These are phyloP conservation scores for Annulohypoxylon bovei DNA, from an alignment of 495 filamentous ascomycete genomes.

Conservation along the genomic window DNA sequence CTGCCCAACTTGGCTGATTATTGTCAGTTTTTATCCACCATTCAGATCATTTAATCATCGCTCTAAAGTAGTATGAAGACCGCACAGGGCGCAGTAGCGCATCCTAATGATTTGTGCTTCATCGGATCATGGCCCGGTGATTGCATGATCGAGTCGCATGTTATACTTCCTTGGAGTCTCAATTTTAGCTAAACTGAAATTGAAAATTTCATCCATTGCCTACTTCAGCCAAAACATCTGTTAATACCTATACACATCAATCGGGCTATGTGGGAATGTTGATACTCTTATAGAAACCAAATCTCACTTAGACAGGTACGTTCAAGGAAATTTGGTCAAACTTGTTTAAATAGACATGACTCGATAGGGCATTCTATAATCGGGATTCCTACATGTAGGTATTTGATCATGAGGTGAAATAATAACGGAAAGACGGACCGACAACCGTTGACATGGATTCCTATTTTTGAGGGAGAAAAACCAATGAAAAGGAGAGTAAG, in stretches of 20 bases:
- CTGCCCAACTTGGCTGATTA: conserved; percentile 2
- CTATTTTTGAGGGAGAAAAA: neutral
- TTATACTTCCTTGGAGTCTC: neutral
- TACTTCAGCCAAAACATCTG: too few relatives aligned
- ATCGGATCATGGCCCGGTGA: neutral
- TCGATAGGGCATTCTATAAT: too few relatives aligned
- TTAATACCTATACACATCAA: too few relatives aligned
- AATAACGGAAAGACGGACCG: neutral
- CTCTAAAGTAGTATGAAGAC: neutral
- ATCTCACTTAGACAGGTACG: too few relatives aligned
- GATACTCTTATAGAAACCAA: too few relatives aligned
- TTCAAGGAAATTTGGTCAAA: too few relatives aligned
- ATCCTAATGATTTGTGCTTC: neutral
- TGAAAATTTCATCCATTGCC: too few relatives aligned
- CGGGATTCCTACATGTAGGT: too few relatives aligned
- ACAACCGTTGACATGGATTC: neutral
- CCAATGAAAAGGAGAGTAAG: too few relatives aligned
- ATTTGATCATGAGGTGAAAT: neutral
- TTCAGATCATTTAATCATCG: conserved; percentile 1
- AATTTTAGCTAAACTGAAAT: too few relatives aligned
- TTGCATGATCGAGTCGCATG: neutral
- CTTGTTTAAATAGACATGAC: too few relatives aligned
- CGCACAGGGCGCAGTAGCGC: neutral
- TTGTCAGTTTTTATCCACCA: conserved; percentile 26
- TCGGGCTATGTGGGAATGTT: too few relatives aligned